Percentiles rank a stretch among this genome's conserved stretches.
phyloP scores from a whole-genome alignment of 75 land plant genomes.

The Cunninghamia lanceolata region DNA sequence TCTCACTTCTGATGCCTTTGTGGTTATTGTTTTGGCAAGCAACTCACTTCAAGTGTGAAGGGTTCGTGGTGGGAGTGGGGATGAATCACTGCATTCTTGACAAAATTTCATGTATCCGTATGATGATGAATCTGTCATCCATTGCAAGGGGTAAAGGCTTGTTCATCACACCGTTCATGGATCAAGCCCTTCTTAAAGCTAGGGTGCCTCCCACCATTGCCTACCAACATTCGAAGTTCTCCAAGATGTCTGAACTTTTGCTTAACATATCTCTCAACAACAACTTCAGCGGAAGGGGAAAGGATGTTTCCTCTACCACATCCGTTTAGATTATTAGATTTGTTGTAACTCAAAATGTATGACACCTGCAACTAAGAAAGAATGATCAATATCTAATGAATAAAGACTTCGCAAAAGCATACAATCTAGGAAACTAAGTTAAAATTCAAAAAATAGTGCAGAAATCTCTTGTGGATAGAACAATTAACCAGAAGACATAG shows the following conservation, averaged over 20 bases:
- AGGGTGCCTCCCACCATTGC: conserved; percentile 25
- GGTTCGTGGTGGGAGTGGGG: conserved; percentile 18
- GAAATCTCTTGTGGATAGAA: too few relatives aligned
- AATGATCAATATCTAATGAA: too few relatives aligned
- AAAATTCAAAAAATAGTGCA: too few relatives aligned
- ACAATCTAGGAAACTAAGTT: too few relatives aligned
- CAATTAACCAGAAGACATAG: too few relatives aligned
- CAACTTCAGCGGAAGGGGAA: conserved; percentile 12
- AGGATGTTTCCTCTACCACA: background rate
- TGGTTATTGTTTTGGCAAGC: conserved; percentile 10
- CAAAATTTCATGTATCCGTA: conserved; percentile 15
- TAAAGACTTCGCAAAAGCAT: too few relatives aligned
- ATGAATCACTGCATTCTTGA: conserved; percentile 27
- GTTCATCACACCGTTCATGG: conserved; percentile 10
- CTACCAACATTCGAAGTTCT: conserved; percentile 27
- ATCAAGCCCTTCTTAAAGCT: conserved; percentile 26
- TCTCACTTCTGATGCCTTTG: too few relatives aligned
- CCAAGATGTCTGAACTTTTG: conserved; percentile 6
- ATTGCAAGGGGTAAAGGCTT: conserved; percentile 20
- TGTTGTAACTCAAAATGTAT: too few relatives aligned
- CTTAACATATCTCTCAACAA: background rate
- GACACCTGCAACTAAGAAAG: too few relatives aligned
- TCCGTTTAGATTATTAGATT: too few relatives aligned
- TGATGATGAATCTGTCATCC: conserved; percentile 21
- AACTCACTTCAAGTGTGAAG: conserved; percentile 34